Evolutionary conservation across 129 eudicot genomes (phyloP).

Genomic region (Escallonia herrerae): DNA sequence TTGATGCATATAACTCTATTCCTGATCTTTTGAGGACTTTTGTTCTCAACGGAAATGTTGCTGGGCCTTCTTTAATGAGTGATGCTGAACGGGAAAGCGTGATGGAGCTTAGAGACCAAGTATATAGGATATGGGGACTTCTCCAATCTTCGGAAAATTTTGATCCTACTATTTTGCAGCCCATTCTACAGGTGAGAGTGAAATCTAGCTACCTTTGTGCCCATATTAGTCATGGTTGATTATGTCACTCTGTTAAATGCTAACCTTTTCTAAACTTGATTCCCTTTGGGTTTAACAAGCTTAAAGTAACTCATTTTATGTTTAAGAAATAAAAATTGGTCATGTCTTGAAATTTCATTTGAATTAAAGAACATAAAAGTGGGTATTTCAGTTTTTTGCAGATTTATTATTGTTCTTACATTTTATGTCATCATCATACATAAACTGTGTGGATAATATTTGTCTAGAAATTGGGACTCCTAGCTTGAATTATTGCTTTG

Average conservation of each 20-base stretch:
- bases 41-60: conserved; percentile 40
- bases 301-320: too few species aligned
- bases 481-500: too few species aligned
- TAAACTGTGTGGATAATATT: too few species aligned
- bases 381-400: too few species aligned
- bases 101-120: conserved; percentile 91
- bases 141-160: conserved; percentile 53
- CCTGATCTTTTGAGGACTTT: conserved; percentile 48
- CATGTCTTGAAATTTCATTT: not conserved
- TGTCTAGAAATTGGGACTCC: too few species aligned
- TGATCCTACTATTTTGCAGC: conserved; percentile 80
- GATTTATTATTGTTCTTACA: too few species aligned
- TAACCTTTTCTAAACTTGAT: not conserved
- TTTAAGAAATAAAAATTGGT: not conserved
- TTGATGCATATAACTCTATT: conserved; percentile 66
- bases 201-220: not conserved
- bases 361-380: too few species aligned
- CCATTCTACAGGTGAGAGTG: conserved; percentile 66
- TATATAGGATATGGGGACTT: conserved; percentile 83
- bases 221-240: not conserved
- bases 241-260: not conserved
- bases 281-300: not conserved
- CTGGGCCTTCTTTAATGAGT: conserved; percentile 34
- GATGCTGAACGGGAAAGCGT: conserved; percentile 50
- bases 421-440: too few species aligned